Evolutionary conservation across 805 yeast genomes (phyloP).

Genomic region (Candida ponderosae): DNA sequence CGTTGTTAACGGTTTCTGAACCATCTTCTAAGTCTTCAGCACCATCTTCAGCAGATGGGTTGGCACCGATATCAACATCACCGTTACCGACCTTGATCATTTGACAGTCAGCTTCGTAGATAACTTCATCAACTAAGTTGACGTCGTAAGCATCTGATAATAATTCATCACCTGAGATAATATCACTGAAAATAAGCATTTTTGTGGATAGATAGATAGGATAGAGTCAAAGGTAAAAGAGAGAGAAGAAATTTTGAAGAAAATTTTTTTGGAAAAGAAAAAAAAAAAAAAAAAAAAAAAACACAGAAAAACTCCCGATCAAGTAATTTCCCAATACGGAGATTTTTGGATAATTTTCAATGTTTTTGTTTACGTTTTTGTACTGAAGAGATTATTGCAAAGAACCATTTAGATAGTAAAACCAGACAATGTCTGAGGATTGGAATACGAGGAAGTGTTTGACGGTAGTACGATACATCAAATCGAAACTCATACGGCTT

Average conservation of each 20-base stretch:
- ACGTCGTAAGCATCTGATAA: conserved; percentile 95
- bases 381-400: no score
- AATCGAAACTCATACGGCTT: conserved; percentile 5
- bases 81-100: conserved; percentile 87
- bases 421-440: not conserved
- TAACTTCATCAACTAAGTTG: conserved; percentile 80
- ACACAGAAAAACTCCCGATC: not conserved
- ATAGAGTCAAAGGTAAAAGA: not conserved
- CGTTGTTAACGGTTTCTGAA: conserved; percentile 91
- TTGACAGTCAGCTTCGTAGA: conserved; percentile 94
- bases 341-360: not conserved
- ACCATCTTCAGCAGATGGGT: conserved; percentile 98
- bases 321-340: conserved; percentile 1
- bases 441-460: conserved; percentile 6
- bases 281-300: conserved; percentile 1
- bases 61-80: conserved; percentile 97
- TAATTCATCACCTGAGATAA: conserved; percentile 91
- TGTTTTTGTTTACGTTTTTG: conserved; percentile 3
- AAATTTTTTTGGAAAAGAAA: no score
- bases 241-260: not conserved
- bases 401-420: no score
- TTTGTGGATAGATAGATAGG: not conserved
- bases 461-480: conserved; percentile 9
- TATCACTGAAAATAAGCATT: conserved; percentile 47
- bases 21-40: conserved; percentile 74